These are phyloP conservation scores for Talaromyces islandicus DNA, from an alignment of 2,329 filamentous ascomycete species.

Conservation along the genomic window DNA sequence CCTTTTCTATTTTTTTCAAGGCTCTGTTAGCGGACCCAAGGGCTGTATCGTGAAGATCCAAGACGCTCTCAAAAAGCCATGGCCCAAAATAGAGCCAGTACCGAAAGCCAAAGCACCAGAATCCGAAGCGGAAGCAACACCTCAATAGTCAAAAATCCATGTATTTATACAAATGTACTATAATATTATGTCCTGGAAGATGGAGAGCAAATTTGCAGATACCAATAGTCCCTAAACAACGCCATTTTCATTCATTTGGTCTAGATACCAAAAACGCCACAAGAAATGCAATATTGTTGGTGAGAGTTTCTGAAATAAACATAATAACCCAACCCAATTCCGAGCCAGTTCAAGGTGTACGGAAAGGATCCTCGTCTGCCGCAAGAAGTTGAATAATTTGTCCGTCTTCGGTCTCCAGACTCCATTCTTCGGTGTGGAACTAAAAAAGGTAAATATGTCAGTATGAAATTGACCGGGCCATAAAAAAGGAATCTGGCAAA, in stretches of 20 bases:
- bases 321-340: background rate
- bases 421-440: slow-evolving; percentile 92
- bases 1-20: slow-evolving; percentile 32
- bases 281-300: slow-evolving; percentile 15
- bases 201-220: slow-evolving; percentile 34
- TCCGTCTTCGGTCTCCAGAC: slow-evolving; percentile 62
- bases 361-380: slow-evolving; percentile 65
- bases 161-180: slow-evolving; percentile 28
- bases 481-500: slow-evolving; percentile 15
- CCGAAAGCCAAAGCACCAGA: background rate
- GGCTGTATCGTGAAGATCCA: slow-evolving; percentile 77
- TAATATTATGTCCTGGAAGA: slow-evolving; percentile 23
- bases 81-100: slow-evolving; percentile 46
- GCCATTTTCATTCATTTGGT: background rate
- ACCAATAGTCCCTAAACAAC: slow-evolving; percentile 12
- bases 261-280: slow-evolving; percentile 8
- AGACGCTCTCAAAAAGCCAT: slow-evolving; percentile 84
- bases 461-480: background rate
- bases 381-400: slow-evolving; percentile 71
- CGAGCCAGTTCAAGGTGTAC: background rate
- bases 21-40: slow-evolving; percentile 79
- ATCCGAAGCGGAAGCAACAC: slow-evolving; percentile 2
- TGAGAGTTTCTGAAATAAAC: background rate
- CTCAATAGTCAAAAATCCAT: slow-evolving; percentile 9
- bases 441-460: slow-evolving; percentile 22